Conservation (phyloP, 495 filamentous ascomycete genomes). For the Evernia prunastri region DNA sequence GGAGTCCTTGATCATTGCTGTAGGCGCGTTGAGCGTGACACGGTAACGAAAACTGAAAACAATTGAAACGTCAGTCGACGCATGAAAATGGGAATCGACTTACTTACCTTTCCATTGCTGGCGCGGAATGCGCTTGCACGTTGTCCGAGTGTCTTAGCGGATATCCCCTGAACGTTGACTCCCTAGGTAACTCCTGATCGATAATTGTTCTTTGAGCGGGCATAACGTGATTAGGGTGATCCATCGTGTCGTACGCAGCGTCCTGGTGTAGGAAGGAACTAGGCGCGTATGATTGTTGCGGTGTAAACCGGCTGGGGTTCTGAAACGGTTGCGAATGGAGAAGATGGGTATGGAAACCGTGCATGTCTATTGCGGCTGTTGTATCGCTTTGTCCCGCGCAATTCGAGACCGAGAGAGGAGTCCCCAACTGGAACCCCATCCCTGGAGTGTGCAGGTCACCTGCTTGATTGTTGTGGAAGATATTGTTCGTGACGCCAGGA, state of each 20-base stretch:
- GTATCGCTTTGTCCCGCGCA: conserved; percentile 52
- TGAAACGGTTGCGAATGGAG: conserved; percentile 64
- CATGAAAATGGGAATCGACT: conserved; percentile 33
- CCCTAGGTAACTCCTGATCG: conserved; percentile 35
- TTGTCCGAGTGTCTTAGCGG: conserved; percentile 28
- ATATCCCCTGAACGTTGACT: conserved; percentile 33
- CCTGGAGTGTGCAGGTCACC: conserved; percentile 88
- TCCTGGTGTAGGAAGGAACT: conserved; percentile 73
- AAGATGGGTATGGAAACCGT: conserved; percentile 51
- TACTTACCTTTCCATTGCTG: conserved; percentile 40
- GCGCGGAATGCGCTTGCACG: conserved; percentile 36
- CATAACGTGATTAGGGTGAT: conserved; percentile 54
- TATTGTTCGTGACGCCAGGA: conserved; percentile 67
- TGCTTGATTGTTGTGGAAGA: conserved; percentile 69
- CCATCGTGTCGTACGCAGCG: conserved; percentile 70
- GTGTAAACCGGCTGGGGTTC: conserved; percentile 66
- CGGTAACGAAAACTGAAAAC: conserved; percentile 75
- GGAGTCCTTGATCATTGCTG: conserved; percentile 85
- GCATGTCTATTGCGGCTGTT: conserved; percentile 48
- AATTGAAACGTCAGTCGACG: conserved; percentile 30
- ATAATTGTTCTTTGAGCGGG: conserved; percentile 45
- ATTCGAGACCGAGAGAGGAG: conserved; percentile 74
- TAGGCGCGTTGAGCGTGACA: conserved; percentile 84
- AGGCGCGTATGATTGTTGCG: conserved; percentile 63
- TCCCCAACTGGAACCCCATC: conserved; percentile 68